Conservation (phyloP, 2,329 filamentous ascomycete genomes). For the Aspergillus tubingensis region DNA sequence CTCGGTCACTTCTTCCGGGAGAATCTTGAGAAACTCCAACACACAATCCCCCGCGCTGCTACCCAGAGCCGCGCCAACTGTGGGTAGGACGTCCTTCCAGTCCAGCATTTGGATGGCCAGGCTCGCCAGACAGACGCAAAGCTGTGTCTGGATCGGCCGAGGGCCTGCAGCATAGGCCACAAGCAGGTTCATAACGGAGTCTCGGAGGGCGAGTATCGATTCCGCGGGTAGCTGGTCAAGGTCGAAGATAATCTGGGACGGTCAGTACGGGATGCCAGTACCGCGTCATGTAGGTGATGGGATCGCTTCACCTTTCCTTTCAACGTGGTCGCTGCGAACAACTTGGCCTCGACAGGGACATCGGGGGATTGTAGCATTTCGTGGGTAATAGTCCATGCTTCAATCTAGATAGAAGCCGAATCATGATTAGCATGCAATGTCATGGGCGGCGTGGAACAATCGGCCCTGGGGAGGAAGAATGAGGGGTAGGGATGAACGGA, state of each 20-base stretch:
- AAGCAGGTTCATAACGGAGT: constrained; percentile 79
- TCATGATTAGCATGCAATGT: constrained; percentile 4
- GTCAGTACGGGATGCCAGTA: constrained; percentile 25
- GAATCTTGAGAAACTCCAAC: constrained; percentile 92
- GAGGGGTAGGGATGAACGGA: constrained; percentile 51
- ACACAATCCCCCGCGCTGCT: constrained; percentile 76
- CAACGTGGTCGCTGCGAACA: constrained; percentile 94
- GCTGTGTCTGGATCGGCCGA: constrained; percentile 80
- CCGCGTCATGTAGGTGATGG: constrained; percentile 7
- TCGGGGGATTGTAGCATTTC: constrained; percentile 77
- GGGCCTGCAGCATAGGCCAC: constrained; percentile 79
- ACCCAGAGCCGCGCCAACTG: constrained; percentile 75
- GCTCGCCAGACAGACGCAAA: constrained; percentile 92
- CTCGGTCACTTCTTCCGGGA: constrained; percentile 98
- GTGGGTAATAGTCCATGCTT: constrained; percentile 88
- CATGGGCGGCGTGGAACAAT: neutral
- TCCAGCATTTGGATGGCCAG: constrained; percentile 93
- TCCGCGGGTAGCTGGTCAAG: constrained; percentile 80
- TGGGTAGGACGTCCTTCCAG: constrained; percentile 89
- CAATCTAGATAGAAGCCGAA: constrained; percentile 58
- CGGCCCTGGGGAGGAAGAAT: constrained; percentile 11
- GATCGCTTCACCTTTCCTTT: constrained; percentile 84
- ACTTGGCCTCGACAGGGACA: constrained; percentile 78
- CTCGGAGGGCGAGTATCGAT: constrained; percentile 74
- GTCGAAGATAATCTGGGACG: constrained; percentile 86